Conservation (phyloP, 371 early-diverging fungal genomes). For the Batkoa obscura region DNA sequence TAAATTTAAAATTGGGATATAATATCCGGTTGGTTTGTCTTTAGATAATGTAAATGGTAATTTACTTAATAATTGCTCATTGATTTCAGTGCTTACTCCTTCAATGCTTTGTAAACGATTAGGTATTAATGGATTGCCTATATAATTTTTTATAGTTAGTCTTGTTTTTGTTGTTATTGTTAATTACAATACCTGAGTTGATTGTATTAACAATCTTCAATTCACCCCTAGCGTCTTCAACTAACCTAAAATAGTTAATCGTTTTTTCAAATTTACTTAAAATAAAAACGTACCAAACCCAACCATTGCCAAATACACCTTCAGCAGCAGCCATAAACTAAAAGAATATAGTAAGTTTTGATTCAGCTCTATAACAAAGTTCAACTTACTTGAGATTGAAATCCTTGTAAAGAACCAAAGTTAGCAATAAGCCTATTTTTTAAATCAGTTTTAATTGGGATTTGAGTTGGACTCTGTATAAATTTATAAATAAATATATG, state of each 20-base stretch:
- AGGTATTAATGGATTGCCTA: constrained; percentile 6
- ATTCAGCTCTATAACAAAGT: too few relatives aligned
- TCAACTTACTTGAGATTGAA: constrained; percentile 1
- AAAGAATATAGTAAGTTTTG: background rate
- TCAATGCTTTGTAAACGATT: background rate
- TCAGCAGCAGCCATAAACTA: background rate
- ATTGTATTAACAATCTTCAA: background rate
- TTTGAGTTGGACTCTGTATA: background rate
- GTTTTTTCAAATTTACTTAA: background rate
- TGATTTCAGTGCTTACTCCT: background rate
- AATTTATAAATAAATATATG: background rate
- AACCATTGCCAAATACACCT: constrained; percentile 2
- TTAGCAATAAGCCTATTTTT: background rate
- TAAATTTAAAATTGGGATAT: background rate
- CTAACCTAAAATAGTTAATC: background rate
- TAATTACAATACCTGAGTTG: background rate
- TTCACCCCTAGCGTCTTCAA: constrained; percentile 1
- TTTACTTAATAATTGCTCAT: background rate
- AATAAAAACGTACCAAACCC: constrained; percentile 3
- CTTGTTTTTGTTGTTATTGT: background rate
- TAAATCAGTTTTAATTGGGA: background rate
- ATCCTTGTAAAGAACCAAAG: constrained; percentile 1
- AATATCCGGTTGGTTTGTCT: background rate
- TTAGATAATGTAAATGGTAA: background rate
- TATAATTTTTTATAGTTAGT: background rate